Conservation (phyloP, 1,284 basidiomycete species). For the Tetrapyrgos nigripes region DNA sequence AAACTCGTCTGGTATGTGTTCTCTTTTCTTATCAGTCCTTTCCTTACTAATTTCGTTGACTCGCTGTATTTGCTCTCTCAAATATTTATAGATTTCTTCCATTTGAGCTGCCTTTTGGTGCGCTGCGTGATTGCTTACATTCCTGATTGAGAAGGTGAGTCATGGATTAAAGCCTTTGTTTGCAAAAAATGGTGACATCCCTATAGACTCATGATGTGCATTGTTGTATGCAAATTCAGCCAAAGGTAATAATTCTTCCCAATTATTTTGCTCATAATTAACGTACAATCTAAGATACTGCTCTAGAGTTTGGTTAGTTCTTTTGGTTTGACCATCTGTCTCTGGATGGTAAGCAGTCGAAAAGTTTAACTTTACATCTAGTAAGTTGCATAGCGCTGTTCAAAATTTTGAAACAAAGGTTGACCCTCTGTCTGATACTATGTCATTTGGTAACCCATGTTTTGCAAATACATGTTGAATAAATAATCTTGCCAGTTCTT, state of each 20-base stretch:
- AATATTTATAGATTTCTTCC: not conserved
- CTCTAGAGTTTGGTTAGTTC: too few species aligned
- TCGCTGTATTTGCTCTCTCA: not conserved
- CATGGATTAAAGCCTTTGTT: conserved; percentile 3
- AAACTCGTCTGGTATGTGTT: not conserved
- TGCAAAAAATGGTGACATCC: not conserved
- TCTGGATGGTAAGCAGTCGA: conserved; percentile 10
- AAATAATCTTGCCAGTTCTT: not conserved
- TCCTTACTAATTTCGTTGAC: not conserved
- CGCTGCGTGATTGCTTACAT: too few species aligned
- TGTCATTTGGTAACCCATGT: conserved; percentile 11
- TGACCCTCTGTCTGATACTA: too few species aligned
- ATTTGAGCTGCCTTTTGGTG: too few species aligned
- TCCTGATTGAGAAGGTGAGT: too few species aligned
- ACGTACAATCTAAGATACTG: conserved; percentile 4
- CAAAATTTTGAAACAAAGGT: conserved; percentile 12
- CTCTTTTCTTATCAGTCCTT: not conserved
- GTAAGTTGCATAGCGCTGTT: not conserved
- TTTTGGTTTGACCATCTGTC: too few species aligned
- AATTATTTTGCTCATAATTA: conserved; percentile 1
- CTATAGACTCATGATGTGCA: not conserved
- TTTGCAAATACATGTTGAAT: conserved; percentile 7
- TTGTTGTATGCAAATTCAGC: conserved; percentile 1
- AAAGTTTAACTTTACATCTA: not conserved
- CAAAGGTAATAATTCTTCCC: not conserved